These are phyloP conservation scores for Neurospora crassa DNA, from an alignment of 2,329 filamentous ascomycete species.

Conservation along the genomic window DNA sequence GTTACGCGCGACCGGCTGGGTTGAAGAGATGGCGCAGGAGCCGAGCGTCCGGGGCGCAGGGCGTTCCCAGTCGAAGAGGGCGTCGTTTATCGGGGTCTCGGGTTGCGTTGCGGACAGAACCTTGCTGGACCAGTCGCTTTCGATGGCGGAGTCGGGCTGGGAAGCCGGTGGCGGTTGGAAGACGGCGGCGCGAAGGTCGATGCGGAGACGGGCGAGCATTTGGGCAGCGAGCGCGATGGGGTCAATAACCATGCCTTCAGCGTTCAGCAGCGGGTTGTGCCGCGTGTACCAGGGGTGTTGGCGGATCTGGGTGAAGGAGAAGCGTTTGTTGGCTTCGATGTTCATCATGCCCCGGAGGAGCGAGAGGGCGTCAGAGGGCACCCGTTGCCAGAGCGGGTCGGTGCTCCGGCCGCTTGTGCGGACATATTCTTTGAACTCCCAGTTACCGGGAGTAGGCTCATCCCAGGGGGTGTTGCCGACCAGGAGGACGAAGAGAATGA, in stretches of 20 bases:
- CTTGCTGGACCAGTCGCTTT: slow-evolving; percentile 50
- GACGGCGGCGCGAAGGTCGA: slow-evolving; percentile 62
- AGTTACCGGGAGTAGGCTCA: slow-evolving; percentile 74
- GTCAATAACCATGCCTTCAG: slow-evolving; percentile 66
- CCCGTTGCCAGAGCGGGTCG: slow-evolving; percentile 75
- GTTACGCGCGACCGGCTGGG: slow-evolving; percentile 34
- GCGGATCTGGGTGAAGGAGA: slow-evolving; percentile 77
- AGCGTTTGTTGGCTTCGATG: slow-evolving; percentile 63
- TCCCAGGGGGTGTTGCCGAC: slow-evolving; percentile 98
- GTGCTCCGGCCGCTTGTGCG: slow-evolving; percentile 68
- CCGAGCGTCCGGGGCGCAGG: slow-evolving; percentile 49
- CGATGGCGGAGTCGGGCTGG: slow-evolving; percentile 56
- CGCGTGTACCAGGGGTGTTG: slow-evolving; percentile 93
- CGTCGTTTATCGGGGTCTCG: slow-evolving; percentile 64
- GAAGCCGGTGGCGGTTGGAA: neutral
- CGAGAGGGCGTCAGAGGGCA: slow-evolving; percentile 67
- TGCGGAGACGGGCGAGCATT: slow-evolving; percentile 85
- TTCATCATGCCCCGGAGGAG: slow-evolving; percentile 90
- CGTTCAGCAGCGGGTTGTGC: slow-evolving; percentile 64
- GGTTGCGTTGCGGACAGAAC: slow-evolving; percentile 74
- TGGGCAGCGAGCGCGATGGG: slow-evolving; percentile 81
- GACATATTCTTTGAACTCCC: slow-evolving; percentile 85
- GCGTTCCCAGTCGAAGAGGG: slow-evolving; percentile 80
- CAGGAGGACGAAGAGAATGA: slow-evolving; percentile 92
- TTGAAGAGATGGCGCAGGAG: slow-evolving; percentile 34